Conservation (phyloP, 2,329 filamentous ascomycete genomes). For the Corniculantispora saksenae region DNA sequence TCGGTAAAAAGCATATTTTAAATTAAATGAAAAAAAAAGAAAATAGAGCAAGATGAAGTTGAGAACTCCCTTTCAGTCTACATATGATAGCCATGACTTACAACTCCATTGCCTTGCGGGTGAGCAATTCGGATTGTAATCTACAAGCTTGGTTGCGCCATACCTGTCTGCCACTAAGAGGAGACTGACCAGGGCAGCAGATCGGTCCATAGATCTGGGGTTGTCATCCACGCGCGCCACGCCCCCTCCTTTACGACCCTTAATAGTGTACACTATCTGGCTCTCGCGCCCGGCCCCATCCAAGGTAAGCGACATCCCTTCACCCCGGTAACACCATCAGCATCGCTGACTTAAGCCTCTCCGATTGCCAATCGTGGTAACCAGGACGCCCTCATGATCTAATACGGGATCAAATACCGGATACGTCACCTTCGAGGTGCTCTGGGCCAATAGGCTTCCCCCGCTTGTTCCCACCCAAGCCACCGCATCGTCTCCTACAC, state of each 20-base stretch:
- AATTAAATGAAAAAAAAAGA: no score
- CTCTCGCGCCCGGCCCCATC: slow-evolving; percentile 5
- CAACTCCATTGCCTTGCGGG: no score
- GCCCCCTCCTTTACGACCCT: slow-evolving; percentile 3
- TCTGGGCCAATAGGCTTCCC: slow-evolving; percentile 1
- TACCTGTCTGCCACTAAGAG: no score
- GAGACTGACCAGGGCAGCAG: neutral
- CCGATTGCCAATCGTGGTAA: slow-evolving; percentile 18
- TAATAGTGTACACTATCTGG: neutral
- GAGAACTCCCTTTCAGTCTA: no score
- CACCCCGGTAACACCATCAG: slow-evolving; percentile 5
- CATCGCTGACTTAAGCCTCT: slow-evolving; percentile 19
- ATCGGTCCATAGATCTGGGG: slow-evolving; percentile 18
- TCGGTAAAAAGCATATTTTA: no score
- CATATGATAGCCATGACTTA: no score
- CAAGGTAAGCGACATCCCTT: slow-evolving; percentile 6
- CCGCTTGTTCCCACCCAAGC: neutral
- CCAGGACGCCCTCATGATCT: slow-evolving; percentile 13
- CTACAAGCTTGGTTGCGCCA: no score
- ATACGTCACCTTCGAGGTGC: neutral
- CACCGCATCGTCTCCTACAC: neutral
- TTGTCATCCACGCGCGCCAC: neutral
- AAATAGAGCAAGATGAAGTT: no score
- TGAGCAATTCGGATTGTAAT: no score
- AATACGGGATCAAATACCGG: slow-evolving; percentile 10